phyloP scores from a whole-genome alignment of 1,284 basidiomycete genomes.

The Fomes fomentarius region DNA sequence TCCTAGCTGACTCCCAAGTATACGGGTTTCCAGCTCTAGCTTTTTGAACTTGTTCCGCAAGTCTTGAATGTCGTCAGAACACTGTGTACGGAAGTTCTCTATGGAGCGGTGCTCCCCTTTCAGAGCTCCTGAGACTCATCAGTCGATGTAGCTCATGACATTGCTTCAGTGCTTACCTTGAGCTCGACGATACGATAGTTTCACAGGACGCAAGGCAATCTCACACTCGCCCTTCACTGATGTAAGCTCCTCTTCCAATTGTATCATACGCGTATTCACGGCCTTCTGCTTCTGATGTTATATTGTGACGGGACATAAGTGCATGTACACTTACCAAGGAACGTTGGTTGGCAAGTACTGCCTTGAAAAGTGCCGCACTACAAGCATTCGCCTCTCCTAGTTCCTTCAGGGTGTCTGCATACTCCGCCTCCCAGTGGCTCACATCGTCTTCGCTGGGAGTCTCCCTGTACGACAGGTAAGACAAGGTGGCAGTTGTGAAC shows the following conservation, averaged over 20 bases:
- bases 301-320: background rate
- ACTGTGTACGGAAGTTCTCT: background rate
- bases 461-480: too few relatives aligned
- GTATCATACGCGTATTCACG: background rate
- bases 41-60: background rate
- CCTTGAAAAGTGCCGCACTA: background rate
- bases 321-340: background rate
- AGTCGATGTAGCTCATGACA: too few relatives aligned
- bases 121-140: background rate
- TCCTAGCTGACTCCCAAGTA: background rate
- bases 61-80: background rate
- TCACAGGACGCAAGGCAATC: background rate
- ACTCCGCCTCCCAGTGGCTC: background rate
- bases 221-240: background rate
- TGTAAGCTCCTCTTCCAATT: background rate
- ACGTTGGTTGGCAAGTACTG: background rate
- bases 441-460: background rate
- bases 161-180: background rate
- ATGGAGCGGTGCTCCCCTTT: background rate
- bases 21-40: background rate
- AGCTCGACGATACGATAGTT: background rate
- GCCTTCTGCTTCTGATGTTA: background rate
- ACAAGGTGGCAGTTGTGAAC: too few relatives aligned
- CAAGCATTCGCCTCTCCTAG: background rate
- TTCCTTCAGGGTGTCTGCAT: background rate